phyloP scores from a whole-genome alignment of 2,329 filamentous ascomycete species.

The Pseudophaeomoniella oleicola region DNA sequence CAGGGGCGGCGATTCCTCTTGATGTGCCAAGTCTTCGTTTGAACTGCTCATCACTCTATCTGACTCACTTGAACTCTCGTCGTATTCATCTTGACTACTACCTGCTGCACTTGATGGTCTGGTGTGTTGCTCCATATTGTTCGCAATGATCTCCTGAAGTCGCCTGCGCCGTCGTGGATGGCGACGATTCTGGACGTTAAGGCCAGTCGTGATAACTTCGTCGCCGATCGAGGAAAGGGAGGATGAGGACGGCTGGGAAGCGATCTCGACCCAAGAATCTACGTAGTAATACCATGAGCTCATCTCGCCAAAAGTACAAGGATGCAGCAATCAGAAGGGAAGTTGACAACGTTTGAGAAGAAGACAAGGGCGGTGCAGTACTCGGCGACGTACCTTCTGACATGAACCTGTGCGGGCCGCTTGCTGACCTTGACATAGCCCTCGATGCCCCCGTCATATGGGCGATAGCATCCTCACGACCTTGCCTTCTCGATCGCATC shows the following conservation, averaged over 20 bases:
- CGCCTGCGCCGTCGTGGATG: slow-evolving; percentile 39
- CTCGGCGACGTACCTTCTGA: slow-evolving; percentile 10
- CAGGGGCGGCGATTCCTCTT: slow-evolving; percentile 1
- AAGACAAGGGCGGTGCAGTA: slow-evolving; percentile 7
- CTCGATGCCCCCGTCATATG: slow-evolving; percentile 5
- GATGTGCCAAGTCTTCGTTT: slow-evolving; percentile 38
- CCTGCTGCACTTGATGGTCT: slow-evolving; percentile 31
- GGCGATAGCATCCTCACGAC: slow-evolving; percentile 5
- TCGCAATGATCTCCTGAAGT: slow-evolving; percentile 20
- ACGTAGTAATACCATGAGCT: slow-evolving; percentile 31
- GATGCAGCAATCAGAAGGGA: too few species aligned
- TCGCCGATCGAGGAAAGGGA: slow-evolving; percentile 74
- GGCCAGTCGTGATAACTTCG: slow-evolving; percentile 80
- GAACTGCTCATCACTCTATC: slow-evolving; percentile 55
- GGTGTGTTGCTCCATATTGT: slow-evolving; percentile 23
- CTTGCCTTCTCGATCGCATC: slow-evolving; percentile 6
- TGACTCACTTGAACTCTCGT: slow-evolving; percentile 83
- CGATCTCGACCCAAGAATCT: slow-evolving; percentile 96
- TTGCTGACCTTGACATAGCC: slow-evolving; percentile 2
- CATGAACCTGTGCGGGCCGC: slow-evolving; percentile 8
- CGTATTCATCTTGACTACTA: slow-evolving; percentile 88
- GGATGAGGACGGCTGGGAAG: slow-evolving; percentile 84
- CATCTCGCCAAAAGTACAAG: slow-evolving; percentile 14
- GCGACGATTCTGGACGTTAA: slow-evolving; percentile 56
- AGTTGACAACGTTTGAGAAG: slow-evolving; percentile 3